Conservation (phyloP, 768 basidiomycete species). For the Crassisporium funariophilum region DNA sequence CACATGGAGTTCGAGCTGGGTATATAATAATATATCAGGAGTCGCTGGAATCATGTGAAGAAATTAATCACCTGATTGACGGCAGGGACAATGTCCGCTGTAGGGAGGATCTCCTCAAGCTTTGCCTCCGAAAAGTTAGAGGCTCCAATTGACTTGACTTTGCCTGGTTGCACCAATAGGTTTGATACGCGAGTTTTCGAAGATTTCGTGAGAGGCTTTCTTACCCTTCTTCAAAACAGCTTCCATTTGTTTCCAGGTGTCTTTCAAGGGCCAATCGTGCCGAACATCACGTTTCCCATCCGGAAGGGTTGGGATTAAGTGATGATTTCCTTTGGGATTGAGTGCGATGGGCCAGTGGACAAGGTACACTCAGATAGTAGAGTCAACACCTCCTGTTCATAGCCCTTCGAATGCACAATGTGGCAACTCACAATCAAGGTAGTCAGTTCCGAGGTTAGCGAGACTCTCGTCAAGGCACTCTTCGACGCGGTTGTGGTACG, state of each 20-base stretch:
- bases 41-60: conserved; percentile 4
- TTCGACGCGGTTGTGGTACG: conserved; percentile 72
- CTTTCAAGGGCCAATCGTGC: conserved; percentile 60
- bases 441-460: conserved; percentile 77
- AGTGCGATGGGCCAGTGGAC: conserved; percentile 83
- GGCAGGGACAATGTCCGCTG: conserved; percentile 66
- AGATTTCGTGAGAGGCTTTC: conserved; percentile 10
- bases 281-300: conserved; percentile 70
- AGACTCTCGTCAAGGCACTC: conserved; percentile 76
- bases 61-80: conserved; percentile 63
- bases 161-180: conserved; percentile 53
- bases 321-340: conserved; percentile 70
- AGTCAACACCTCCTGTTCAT: conserved; percentile 12
- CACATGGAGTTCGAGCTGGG: conserved; percentile 70
- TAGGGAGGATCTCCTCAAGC: conserved; percentile 69
- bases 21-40: conserved; percentile 5
- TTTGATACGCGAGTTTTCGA: conserved; percentile 7
- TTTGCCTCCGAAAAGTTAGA: conserved; percentile 75
- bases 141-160: conserved; percentile 68
- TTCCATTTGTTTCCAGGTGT: conserved; percentile 90
- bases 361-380: conserved; percentile 51
- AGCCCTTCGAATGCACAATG: conserved; percentile 12
- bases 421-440: conserved; percentile 69
- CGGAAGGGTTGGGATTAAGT: conserved; percentile 55
- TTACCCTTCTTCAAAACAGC: conserved; percentile 63